Base-by-base conservation (phyloP, 148 eudicot species). In the Vaccinium macrocarpon region DNA sequence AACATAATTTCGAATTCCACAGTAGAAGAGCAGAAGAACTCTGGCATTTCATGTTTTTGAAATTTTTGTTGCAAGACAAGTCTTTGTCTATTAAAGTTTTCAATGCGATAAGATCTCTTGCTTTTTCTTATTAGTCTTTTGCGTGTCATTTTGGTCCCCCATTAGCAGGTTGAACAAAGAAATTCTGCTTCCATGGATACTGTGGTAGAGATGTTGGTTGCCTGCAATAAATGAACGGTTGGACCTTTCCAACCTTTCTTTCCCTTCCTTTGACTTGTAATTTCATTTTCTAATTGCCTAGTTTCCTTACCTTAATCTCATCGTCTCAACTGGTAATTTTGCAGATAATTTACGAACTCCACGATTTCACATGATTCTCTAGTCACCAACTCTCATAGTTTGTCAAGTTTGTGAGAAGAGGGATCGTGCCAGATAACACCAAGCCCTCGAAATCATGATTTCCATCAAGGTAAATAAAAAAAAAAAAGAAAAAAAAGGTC, bases 131-230 rank as follows among this genome's bases (percentile, higher is more conserved):
- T 56, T 19, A 64, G 38, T 16, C 57, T 19, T 19, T 19, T 61
- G 8, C 68, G n/a, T 61, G 73, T 29, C 38, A 68, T 52, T 89
- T 84, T 86, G 87, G 91, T 86, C 88, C 86, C 88, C 86, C 86
- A 27, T 27, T 23, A 56, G 57, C 84, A 90, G 89, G 82, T 78
- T 46, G 85, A 53, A 76, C 75, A 83, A 82, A 74, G 78, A 84
- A 79, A 76, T 29, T 59, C 49, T 32, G 49, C 87, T 27, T 76
- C 78, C 84, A 59, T 78, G 68, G 42, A 68, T 68, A 68, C 11
- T 27, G 70, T 84, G 87, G 85, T 35, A 79, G 79, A 75, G 86
- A 87, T 87, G 56, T 76, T 76, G 25, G 79, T 49, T 76, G 55
- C 79, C 79, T 76, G 79, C 56, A 48, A 23, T 49, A 9, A 50